Conservation (phyloP, 2,329 filamentous ascomycete species). For the Myriosclerotinia scirpicola region DNA sequence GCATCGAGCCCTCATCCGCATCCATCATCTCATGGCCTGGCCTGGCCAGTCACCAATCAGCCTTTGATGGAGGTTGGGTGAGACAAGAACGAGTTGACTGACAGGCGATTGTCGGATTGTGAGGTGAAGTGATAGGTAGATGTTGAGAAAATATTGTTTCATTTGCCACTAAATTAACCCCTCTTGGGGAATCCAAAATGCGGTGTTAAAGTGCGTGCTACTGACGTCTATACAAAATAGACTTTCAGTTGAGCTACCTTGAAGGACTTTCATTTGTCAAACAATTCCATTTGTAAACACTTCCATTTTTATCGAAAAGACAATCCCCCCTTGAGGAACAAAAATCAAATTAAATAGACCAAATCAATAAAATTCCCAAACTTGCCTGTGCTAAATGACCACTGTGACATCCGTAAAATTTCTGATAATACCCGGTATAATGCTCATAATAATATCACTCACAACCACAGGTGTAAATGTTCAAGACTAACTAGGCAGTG, state of each 20-base stretch:
- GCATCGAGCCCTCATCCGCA: too few relatives aligned
- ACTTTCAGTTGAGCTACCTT: background rate
- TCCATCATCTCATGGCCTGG: too few relatives aligned
- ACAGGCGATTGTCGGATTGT: background rate
- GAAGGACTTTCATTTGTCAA: background rate
- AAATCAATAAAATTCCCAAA: background rate
- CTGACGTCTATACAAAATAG: background rate
- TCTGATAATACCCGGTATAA: background rate
- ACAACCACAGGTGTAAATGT: too few relatives aligned
- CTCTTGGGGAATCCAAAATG: background rate
- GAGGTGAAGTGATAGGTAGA: background rate
- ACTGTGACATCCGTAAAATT: background rate
- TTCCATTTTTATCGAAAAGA: background rate
- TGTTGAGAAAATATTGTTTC: background rate
- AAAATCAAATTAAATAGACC: background rate
- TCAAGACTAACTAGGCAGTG: background rate
- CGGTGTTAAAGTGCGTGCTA: background rate
- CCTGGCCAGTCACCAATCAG: too few relatives aligned
- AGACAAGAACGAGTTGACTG: background rate
- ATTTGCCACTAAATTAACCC: background rate
- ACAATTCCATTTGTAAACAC: background rate
- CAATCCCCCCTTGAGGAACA: fast-evolving
- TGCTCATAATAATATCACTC: background rate
- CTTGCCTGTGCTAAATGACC: background rate
- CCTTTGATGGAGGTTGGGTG: too few relatives aligned